Percentiles rank a stretch among this genome's conserved stretches.
phyloP scores from a whole-genome alignment of 495 filamentous ascomycete species.

The Penicillium malachiteum region DNA sequence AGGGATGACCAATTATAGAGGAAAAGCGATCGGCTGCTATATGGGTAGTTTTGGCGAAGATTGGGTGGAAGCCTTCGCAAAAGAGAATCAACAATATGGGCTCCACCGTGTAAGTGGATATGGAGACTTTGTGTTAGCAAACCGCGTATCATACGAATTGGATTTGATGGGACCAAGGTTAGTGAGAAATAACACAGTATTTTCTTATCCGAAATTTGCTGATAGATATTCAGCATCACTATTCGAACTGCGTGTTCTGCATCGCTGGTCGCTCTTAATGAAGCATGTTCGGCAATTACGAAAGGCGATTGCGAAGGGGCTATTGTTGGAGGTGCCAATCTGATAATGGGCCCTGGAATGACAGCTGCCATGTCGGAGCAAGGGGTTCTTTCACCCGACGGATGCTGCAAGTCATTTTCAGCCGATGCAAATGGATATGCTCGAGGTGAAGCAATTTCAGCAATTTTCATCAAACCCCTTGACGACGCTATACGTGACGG shows the following conservation, averaged over 20 bases:
- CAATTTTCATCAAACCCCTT: constrained; percentile 37
- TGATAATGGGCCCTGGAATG: constrained; percentile 39
- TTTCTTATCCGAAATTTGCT: not conserved
- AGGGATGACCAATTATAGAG: constrained; percentile 41
- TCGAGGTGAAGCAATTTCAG: constrained; percentile 54
- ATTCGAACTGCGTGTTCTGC: constrained; percentile 39
- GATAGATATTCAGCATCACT: constrained; percentile 2
- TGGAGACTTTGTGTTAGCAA: constrained; percentile 35
- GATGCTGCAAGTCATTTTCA: constrained; percentile 59
- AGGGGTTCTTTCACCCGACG: constrained; percentile 25
- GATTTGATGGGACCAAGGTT: constrained; percentile 32
- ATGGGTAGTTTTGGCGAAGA: constrained; percentile 48
- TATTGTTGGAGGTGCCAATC: constrained; percentile 41
- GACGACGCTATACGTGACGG: constrained; percentile 34
- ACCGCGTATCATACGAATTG: constrained; percentile 35
- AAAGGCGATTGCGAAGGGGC: constrained; percentile 40
- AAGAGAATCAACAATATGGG: constrained; percentile 17
- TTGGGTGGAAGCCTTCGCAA: constrained; percentile 20
- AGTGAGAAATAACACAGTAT: constrained; percentile 11
- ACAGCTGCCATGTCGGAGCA: constrained; percentile 28
- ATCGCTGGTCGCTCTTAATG: constrained; percentile 30
- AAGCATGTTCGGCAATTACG: constrained; percentile 35
- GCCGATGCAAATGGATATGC: constrained; percentile 62
- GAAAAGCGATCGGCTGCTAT: constrained; percentile 43
- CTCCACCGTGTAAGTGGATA: constrained; percentile 14